These are phyloP conservation scores for Martiniozyma abietophila DNA, from an alignment of 805 yeast species.

Conservation along the genomic window DNA sequence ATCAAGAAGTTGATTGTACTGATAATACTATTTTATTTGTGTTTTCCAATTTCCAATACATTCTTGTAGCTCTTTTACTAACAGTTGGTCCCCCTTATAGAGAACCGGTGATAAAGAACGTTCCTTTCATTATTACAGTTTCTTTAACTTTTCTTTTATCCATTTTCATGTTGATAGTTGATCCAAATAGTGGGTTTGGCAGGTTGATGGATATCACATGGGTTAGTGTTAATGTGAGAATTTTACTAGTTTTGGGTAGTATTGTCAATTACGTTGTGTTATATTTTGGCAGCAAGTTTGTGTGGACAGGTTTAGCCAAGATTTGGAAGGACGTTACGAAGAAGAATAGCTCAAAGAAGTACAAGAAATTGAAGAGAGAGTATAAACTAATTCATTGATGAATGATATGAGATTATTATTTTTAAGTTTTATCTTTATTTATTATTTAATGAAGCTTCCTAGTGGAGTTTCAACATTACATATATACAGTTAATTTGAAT, in stretches of 20 bases:
- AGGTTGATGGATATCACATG: conserved; percentile 67
- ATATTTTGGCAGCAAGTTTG: conserved; percentile 34
- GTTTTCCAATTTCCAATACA: conserved; percentile 81
- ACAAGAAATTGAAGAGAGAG: conserved; percentile 29
- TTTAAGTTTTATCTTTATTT: too few species aligned
- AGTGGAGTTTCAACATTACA: too few species aligned
- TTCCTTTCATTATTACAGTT: conserved; percentile 63
- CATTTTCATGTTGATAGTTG: conserved; percentile 42
- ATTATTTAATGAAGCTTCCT: too few species aligned
- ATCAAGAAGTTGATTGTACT: conserved; percentile 72
- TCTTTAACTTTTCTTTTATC: conserved; percentile 41
- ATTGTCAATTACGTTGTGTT: conserved; percentile 40
- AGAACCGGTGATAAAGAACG: conserved; percentile 56
- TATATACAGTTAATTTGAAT: too few species aligned
- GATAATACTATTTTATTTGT: conserved; percentile 85
- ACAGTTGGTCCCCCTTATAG: conserved; percentile 94
- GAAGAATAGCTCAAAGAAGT: conserved; percentile 25
- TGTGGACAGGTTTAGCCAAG: conserved; percentile 35
- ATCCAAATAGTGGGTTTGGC: conserved; percentile 48
- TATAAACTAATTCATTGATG: too few species aligned
- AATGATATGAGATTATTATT: too few species aligned
- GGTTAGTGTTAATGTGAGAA: conserved; percentile 41
- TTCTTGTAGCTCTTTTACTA: conserved; percentile 71
- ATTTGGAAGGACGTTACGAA: conserved; percentile 30
- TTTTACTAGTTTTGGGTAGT: conserved; percentile 38